Evolutionary conservation across 352 stramenopile genomes (phyloP).

Genomic region (Globisporangium cederbergense): DNA sequence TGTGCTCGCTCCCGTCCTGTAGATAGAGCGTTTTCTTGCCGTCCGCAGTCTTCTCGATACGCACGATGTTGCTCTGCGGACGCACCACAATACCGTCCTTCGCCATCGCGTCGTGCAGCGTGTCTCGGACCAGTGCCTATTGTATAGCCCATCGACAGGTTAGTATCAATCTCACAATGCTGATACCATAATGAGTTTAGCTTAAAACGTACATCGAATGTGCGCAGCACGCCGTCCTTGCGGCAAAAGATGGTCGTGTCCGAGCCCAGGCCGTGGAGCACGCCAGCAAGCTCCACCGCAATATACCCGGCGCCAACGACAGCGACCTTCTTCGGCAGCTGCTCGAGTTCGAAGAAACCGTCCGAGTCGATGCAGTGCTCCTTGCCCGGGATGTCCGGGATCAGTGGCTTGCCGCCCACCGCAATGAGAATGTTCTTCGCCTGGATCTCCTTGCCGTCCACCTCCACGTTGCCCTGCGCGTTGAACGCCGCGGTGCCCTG

Average conservation of each 20-base stretch:
- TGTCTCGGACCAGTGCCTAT: conserved; percentile 44
- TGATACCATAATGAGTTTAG: not conserved
- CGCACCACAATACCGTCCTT: conserved; percentile 51
- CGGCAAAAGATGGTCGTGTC: conserved; percentile 91
- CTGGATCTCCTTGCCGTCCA: conserved; percentile 55
- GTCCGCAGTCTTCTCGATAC: conserved; percentile 36
- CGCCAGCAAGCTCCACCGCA: conserved; percentile 94
- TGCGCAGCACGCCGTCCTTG: conserved; percentile 78
- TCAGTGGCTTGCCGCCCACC: conserved; percentile 51
- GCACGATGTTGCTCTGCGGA: conserved; percentile 40
- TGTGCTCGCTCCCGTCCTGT: conserved; percentile 32
- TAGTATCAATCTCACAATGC: not conserved
- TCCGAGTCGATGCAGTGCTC: conserved; percentile 95
- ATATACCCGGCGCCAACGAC: conserved; percentile 99
- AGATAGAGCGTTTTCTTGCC: conserved; percentile 58
- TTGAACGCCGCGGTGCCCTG: conserved; percentile 89
- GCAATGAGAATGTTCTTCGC: conserved; percentile 69
- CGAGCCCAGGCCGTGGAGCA: conserved; percentile 91
- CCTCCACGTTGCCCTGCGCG: conserved; percentile 67
- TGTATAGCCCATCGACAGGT: not conserved
- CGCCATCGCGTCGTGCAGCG: conserved; percentile 52
- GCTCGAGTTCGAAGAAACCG: conserved; percentile 96
- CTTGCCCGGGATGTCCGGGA: conserved; percentile 67
- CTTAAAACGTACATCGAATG: conserved; percentile 76
- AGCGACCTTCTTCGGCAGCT: conserved; percentile 90